A percentile compares a stretch with the other conserved stretches of the same genome.
These are phyloP conservation scores for Batkoa obscura DNA, from an alignment of 371 early-diverging fungal species.

Conservation along the genomic window DNA sequence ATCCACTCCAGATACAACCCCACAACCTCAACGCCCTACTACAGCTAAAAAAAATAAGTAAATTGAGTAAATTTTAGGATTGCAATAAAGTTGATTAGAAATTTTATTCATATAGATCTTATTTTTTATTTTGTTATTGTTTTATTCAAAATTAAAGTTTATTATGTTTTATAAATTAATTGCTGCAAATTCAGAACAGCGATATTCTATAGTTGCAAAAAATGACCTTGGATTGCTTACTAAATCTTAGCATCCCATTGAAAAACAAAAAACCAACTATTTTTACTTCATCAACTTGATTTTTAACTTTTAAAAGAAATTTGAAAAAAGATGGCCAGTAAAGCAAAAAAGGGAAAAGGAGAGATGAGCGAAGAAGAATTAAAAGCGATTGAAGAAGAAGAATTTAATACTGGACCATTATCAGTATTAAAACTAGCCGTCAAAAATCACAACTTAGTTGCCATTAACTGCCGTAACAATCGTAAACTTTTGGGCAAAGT, in stretches of 20 bases:
- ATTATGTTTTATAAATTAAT: too few species aligned
- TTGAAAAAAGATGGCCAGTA: background rate
- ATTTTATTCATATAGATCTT: too few species aligned
- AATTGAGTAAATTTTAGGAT: too few species aligned
- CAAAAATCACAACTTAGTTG: conserved; percentile 85
- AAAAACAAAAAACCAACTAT: background rate
- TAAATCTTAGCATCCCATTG: background rate
- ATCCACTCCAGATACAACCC: too few species aligned
- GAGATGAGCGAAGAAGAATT: conserved; percentile 92
- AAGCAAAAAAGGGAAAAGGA: conserved; percentile 33
- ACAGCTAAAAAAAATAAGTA: too few species aligned
- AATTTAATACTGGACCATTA: conserved; percentile 92
- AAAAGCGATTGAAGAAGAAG: conserved; percentile 73
- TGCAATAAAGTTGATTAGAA: too few species aligned
- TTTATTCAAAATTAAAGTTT: too few species aligned
- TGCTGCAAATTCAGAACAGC: too few species aligned
- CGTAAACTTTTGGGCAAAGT: conserved; percentile 90
- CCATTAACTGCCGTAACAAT: conserved; percentile 92
- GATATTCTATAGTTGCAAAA: background rate
- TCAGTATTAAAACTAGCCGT: conserved; percentile 90
- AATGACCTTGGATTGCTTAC: too few species aligned
- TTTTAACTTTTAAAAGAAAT: background rate
- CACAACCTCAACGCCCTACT: too few species aligned
- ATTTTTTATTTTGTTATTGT: too few species aligned
- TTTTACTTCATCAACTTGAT: background rate